These are phyloP conservation scores for Phialophora chinensis DNA, from an alignment of 2,329 filamentous ascomycete genomes.

Conservation along the genomic window DNA sequence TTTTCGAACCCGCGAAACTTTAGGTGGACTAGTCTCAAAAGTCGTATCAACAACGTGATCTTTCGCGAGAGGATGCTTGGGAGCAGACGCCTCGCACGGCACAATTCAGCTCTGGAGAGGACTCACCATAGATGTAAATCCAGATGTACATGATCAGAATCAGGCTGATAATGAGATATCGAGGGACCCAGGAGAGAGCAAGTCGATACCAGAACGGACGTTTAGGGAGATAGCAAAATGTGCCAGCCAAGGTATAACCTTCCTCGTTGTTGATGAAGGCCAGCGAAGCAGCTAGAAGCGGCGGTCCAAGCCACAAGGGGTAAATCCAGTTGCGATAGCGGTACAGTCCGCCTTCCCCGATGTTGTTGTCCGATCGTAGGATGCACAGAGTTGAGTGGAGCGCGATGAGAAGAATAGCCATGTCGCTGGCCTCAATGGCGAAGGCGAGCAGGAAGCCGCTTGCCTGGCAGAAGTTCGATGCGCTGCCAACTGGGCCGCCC, in stretches of 20 bases:
- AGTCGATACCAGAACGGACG: conserved; percentile 72
- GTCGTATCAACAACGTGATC: not conserved
- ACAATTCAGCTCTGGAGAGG: not conserved
- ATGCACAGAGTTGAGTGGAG: conserved; percentile 76
- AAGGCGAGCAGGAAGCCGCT: conserved; percentile 71
- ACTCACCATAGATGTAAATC: conserved; percentile 68
- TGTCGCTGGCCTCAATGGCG: conserved; percentile 70
- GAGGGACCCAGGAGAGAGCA: conserved; percentile 73
- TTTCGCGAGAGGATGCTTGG: not conserved
- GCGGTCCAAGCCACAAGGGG: conserved; percentile 61
- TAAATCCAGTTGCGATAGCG: conserved; percentile 69
- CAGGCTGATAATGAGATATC: conserved; percentile 69
- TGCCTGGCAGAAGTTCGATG: conserved; percentile 67
- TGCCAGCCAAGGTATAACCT: conserved; percentile 67
- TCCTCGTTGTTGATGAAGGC: conserved; percentile 63
- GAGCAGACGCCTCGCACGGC: not conserved
- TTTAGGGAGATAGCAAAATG: conserved; percentile 72
- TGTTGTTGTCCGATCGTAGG: conserved; percentile 59
- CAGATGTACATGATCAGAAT: conserved; percentile 70
- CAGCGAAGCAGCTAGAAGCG: conserved; percentile 65
- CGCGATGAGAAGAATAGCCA: conserved; percentile 74
- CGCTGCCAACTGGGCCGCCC: conserved; percentile 57
- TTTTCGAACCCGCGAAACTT: conserved; percentile 50
- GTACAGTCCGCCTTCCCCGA: conserved; percentile 69
- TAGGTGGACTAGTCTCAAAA: conserved; percentile 48